phyloP scores from a whole-genome alignment of 257 asterid genomes.

The Paulownia fortunei region DNA sequence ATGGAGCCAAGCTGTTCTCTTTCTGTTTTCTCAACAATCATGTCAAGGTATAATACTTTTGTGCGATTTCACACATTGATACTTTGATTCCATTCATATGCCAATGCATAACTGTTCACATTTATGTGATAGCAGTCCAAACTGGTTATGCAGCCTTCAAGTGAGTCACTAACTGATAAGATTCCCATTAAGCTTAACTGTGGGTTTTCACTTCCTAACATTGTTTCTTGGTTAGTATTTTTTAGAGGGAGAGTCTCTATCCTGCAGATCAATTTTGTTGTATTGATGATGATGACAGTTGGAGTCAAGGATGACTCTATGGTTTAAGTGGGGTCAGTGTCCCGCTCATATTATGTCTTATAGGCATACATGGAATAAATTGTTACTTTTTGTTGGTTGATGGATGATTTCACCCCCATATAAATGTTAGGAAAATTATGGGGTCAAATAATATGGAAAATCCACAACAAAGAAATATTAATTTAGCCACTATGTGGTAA shows the following conservation, averaged over 20 bases:
- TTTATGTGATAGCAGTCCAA: neutral
- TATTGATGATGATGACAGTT: neutral
- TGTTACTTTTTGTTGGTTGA: neutral
- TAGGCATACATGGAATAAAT: neutral
- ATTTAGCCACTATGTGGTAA: neutral
- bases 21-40: constrained; percentile 52
- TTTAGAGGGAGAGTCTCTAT: neutral
- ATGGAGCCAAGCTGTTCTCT: constrained; percentile 45
- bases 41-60: constrained; percentile 55
- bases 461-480: neutral
- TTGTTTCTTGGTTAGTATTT: neutral
- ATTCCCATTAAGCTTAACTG: neutral
- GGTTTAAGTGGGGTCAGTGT: neutral
- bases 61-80: neutral
- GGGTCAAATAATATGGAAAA: neutral
- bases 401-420: neutral
- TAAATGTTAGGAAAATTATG: neutral
- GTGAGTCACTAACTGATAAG: neutral
- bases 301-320: constrained; percentile 2
- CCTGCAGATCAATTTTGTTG: neutral
- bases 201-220: constrained; percentile 9
- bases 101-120: neutral
- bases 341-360: neutral
- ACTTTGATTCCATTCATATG: neutral
- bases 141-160: neutral